These are phyloP conservation scores for Dendrocalamus sinicus DNA, from an alignment of 176 grass and related monocot species.

Conservation along the genomic window DNA sequence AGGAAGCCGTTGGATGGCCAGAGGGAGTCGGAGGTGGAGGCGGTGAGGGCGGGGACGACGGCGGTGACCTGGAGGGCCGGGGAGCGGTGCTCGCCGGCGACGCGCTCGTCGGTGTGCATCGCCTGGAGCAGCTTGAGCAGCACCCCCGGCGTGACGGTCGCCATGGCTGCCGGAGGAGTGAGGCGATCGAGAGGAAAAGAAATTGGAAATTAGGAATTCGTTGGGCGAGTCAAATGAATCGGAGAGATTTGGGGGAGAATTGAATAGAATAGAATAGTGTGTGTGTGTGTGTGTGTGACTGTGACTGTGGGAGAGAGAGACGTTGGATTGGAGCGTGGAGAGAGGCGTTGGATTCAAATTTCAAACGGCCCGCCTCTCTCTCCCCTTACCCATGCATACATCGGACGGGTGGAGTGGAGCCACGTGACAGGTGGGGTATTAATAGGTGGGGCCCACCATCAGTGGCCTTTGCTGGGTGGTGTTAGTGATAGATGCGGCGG, in stretches of 20 bases:
- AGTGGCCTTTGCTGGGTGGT: neutral
- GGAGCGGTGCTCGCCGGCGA: conserved; percentile 74
- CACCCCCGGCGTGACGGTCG: conserved; percentile 67
- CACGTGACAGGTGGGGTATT: no score
- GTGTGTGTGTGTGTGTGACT: no score
- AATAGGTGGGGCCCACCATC: neutral
- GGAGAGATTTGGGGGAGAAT: neutral
- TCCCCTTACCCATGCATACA: no score
- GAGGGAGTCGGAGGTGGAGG: conserved; percentile 58
- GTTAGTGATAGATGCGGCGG: no score
- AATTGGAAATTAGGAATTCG: neutral
- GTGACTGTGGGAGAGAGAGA: neutral
- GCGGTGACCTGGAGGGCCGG: conserved; percentile 81
- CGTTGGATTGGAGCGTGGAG: no score
- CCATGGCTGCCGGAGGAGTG: conserved; percentile 51
- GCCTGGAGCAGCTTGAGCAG: conserved; percentile 78
- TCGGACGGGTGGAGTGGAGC: no score
- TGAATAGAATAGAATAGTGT: neutral
- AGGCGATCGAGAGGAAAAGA: neutral
- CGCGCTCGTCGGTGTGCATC: conserved; percentile 74
- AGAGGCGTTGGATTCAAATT: neutral
- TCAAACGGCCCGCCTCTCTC: neutral
- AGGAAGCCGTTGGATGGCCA: conserved; percentile 79
- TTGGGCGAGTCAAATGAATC: neutral
- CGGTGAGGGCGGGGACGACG: conserved; percentile 74